Conservation (phyloP, 495 filamentous ascomycete genomes). For the Aspergillus haitiensis region DNA sequence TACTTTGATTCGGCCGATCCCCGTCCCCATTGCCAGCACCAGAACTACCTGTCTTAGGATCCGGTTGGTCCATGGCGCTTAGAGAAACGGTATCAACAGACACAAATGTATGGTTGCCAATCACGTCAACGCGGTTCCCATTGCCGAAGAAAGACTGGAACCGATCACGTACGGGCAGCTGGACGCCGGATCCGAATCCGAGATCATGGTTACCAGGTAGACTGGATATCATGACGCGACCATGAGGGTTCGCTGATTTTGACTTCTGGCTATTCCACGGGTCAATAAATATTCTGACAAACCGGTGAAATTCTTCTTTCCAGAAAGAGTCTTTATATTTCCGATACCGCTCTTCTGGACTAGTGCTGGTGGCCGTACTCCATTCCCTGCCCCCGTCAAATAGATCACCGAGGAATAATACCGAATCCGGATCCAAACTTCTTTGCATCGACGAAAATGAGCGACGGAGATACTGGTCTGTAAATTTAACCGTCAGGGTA, state of each 20-base stretch:
- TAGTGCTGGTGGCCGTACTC: slow-evolving; percentile 66
- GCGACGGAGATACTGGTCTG: slow-evolving; percentile 84
- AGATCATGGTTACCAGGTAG: slow-evolving; percentile 96
- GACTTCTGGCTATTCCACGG: slow-evolving; percentile 54
- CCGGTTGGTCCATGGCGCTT: slow-evolving; percentile 64
- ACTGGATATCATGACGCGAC: slow-evolving; percentile 71
- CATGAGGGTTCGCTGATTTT: slow-evolving; percentile 35
- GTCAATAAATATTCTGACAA: slow-evolving; percentile 73
- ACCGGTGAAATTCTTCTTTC: slow-evolving; percentile 78
- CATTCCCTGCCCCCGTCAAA: slow-evolving; percentile 98
- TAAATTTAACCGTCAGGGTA: slow-evolving; percentile 74
- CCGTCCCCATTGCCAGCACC: slow-evolving; percentile 38
- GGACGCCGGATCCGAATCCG: slow-evolving; percentile 86
- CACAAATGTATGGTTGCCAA: slow-evolving; percentile 95
- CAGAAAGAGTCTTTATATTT: slow-evolving; percentile 77
- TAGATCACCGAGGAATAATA: slow-evolving; percentile 90
- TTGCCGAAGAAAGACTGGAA: slow-evolving; percentile 90
- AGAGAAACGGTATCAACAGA: slow-evolving; percentile 86
- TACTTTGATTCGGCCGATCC: slow-evolving; percentile 48
- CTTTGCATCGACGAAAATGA: slow-evolving; percentile 71
- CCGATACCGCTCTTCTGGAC: slow-evolving; percentile 70
- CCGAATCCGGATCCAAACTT: slow-evolving; percentile 71
- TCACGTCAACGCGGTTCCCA: slow-evolving; percentile 80
- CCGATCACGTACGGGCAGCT: slow-evolving; percentile 71
- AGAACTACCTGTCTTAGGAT: slow-evolving; percentile 48